Conservation (phyloP, 129 eudicot species). For the Artemisia annua region DNA sequence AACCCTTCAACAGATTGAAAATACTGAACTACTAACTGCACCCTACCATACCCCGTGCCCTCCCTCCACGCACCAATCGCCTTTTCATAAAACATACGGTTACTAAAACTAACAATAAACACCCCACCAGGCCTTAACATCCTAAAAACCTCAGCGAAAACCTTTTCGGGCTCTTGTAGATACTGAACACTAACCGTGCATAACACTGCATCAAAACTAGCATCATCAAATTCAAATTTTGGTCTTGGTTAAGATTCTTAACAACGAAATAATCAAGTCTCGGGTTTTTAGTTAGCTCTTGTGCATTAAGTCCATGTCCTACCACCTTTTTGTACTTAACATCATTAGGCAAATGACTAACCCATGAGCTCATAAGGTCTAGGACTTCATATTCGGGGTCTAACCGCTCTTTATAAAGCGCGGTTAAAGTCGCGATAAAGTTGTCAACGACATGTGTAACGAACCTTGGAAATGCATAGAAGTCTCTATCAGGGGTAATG, state of each 20-base stretch:
- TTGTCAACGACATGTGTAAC: slow-evolving; percentile 74
- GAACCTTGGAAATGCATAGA: slow-evolving; percentile 68
- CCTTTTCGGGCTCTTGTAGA: slow-evolving; percentile 89
- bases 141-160: slow-evolving; percentile 71
- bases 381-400: slow-evolving; percentile 59
- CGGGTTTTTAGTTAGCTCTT: slow-evolving; percentile 74
- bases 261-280: slow-evolving; percentile 73
- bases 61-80: slow-evolving; percentile 80
- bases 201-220: slow-evolving; percentile 74
- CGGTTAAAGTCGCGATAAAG: slow-evolving; percentile 59
- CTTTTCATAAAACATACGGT: slow-evolving; percentile 76
- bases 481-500: slow-evolving; percentile 57
- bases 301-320: slow-evolving; percentile 88
- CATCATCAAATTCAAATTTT: slow-evolving; percentile 49
- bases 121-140: slow-evolving; percentile 85
- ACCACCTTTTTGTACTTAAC: slow-evolving; percentile 62
- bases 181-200: slow-evolving; percentile 92
- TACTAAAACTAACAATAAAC: slow-evolving; percentile 81
- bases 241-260: slow-evolving; percentile 78
- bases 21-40: slow-evolving; percentile 72
- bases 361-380: slow-evolving; percentile 95
- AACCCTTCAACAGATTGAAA: slow-evolving; percentile 84
- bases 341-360: slow-evolving; percentile 72
- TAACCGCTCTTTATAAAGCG: slow-evolving; percentile 47
- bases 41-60: slow-evolving; percentile 65